phyloP scores from a whole-genome alignment of 225 moss, liverwort and hornwort species.

The Neckera pumila region DNA sequence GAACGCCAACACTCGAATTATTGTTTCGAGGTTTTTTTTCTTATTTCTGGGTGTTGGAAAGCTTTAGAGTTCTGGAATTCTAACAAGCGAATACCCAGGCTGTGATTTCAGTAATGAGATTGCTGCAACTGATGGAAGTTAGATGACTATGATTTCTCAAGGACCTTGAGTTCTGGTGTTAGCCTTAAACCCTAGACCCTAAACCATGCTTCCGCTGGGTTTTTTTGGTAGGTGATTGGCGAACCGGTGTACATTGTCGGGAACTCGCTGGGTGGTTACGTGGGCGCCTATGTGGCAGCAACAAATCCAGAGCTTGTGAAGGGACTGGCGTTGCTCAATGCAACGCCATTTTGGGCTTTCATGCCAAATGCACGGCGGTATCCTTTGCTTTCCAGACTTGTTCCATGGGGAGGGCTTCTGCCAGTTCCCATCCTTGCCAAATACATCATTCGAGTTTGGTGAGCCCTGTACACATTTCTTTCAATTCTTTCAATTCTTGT shows the following conservation, averaged over 20 bases:
- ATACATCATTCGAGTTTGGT: constrained; percentile 15
- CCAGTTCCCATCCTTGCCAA: constrained; percentile 26
- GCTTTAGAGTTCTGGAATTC: neutral
- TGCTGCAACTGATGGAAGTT: neutral
- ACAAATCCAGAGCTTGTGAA: constrained; percentile 26
- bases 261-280: constrained; percentile 44
- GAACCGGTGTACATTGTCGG: constrained; percentile 36
- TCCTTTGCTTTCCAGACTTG: constrained; percentile 25
- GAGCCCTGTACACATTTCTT: neutral
- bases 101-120: neutral
- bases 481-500: neutral
- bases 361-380: constrained; percentile 27
- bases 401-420: constrained; percentile 36
- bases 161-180: neutral
- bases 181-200: neutral
- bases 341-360: constrained; percentile 47
- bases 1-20: neutral
- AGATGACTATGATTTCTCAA: neutral
- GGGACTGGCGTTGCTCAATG: constrained; percentile 29
- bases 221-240: constrained; percentile 38
- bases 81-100: neutral
- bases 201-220: neutral
- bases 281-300: constrained; percentile 38
- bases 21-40: neutral
- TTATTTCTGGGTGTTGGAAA: neutral